Percentiles rank a stretch among this genome's conserved stretches.
Conservation (phyloP, 768 basidiomycete species). For the Mycena olivaceomarginata region DNA sequence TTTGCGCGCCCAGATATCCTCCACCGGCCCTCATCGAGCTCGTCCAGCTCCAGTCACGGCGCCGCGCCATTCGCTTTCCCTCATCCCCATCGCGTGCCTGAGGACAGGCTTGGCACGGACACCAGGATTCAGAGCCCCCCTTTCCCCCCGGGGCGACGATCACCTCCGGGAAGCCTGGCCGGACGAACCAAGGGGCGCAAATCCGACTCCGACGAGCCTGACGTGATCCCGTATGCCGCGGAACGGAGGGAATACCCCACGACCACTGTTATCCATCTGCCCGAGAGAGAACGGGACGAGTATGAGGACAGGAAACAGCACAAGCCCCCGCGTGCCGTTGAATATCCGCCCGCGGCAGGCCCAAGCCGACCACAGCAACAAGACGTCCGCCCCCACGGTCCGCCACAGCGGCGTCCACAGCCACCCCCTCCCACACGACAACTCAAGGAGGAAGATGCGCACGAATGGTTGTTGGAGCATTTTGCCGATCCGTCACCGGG, state of each 20-base stretch:
- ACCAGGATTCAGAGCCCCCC: slow-evolving; percentile 32
- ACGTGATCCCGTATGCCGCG: slow-evolving; percentile 41
- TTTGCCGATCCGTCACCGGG: slow-evolving; percentile 60
- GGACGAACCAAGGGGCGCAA: slow-evolving; percentile 69
- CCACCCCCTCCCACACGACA: slow-evolving; percentile 32
- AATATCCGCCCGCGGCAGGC: slow-evolving; percentile 17
- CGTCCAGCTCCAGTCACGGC: slow-evolving; percentile 28
- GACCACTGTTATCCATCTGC: slow-evolving; percentile 42
- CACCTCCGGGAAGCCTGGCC: slow-evolving; percentile 69
- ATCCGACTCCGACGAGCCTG: slow-evolving; percentile 56
- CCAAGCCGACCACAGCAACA: slow-evolving; percentile 34
- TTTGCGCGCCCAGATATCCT: neutral
- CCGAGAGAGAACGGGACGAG: slow-evolving; percentile 37
- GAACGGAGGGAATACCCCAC: slow-evolving; percentile 38
- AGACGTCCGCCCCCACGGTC: slow-evolving; percentile 29
- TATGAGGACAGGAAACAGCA: slow-evolving; percentile 39
- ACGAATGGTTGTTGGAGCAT: slow-evolving; percentile 78
- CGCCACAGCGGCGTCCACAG: slow-evolving; percentile 33
- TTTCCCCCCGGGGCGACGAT: slow-evolving; percentile 54
- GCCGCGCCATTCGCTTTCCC: slow-evolving; percentile 35
- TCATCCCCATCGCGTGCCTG: slow-evolving; percentile 29
- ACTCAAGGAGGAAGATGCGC: slow-evolving; percentile 69
- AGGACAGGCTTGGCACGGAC: slow-evolving; percentile 25
- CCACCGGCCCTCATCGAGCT: slow-evolving; percentile 24
- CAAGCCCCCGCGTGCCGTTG: slow-evolving; percentile 32